A percentile compares a stretch with the other conserved stretches of the same genome.
phyloP scores from a whole-genome alignment of 306 rosid species.

The Chamaecrista fasciculata region DNA sequence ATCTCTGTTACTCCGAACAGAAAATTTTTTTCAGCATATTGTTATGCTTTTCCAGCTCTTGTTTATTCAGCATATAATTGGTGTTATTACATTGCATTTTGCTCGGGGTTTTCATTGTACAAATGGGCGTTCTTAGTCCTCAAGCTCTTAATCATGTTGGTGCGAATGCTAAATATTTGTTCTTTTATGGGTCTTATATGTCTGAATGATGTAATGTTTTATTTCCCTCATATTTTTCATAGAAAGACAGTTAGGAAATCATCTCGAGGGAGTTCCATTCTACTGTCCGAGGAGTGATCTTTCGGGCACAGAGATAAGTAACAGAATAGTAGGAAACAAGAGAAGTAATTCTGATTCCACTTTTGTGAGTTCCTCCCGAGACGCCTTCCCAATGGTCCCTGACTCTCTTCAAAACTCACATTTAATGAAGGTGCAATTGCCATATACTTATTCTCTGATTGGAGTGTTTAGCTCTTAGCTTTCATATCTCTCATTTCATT shows the following conservation, averaged over 20 bases:
- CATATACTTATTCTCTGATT: too few relatives aligned
- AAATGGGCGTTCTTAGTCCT: slow-evolving; percentile 4
- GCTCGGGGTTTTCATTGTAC: background rate
- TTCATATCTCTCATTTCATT: too few relatives aligned
- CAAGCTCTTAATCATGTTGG: background rate
- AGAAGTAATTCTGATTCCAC: slow-evolving; percentile 81
- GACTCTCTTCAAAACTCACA: slow-evolving; percentile 73
- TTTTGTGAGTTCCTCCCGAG: slow-evolving; percentile 72
- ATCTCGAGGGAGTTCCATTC: slow-evolving; percentile 90
- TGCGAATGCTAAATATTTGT: slow-evolving; percentile 17
- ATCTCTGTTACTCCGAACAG: slow-evolving; percentile 2
- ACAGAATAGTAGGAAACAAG: slow-evolving; percentile 70
- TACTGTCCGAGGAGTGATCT: slow-evolving; percentile 76
- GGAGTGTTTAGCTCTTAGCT: background rate
- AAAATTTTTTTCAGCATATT: slow-evolving; percentile 10
- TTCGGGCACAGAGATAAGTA: slow-evolving; percentile 68
- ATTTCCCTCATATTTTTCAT: slow-evolving; percentile 33
- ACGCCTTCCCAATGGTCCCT: slow-evolving; percentile 58
- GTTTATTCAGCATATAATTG: too few relatives aligned
- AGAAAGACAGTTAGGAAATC: slow-evolving; percentile 74
- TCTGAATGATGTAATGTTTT: slow-evolving; percentile 38
- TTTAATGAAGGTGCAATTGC: slow-evolving; percentile 66
- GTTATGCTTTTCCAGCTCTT: slow-evolving; percentile 14
- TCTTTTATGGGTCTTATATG: slow-evolving; percentile 20
- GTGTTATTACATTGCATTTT: slow-evolving; percentile 3